Evolutionary conservation across 1,139 yeast genomes (phyloP).

Genomic region (Hanseniaspora sp.): DNA sequence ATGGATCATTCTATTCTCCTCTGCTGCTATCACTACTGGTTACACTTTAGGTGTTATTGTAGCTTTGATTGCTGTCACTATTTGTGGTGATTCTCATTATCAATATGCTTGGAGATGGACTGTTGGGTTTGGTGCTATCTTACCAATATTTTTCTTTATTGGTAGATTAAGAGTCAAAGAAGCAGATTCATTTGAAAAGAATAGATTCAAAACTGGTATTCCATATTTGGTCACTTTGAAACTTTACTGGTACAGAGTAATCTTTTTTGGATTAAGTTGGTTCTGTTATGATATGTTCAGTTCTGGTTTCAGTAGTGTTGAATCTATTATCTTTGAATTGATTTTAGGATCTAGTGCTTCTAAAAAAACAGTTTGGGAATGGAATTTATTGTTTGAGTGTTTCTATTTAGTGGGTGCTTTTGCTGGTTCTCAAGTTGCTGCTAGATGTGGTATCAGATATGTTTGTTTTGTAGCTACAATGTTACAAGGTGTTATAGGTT

Average conservation of each 20-base stretch:
- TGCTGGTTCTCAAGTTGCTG: conserved; percentile 72
- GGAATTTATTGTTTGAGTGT: conserved; percentile 80
- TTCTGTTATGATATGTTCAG: conserved; percentile 79
- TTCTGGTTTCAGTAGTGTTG: conserved; percentile 78
- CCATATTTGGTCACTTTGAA: conserved; percentile 63
- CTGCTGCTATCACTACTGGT: conserved; percentile 77
- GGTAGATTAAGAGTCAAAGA: conserved; percentile 66
- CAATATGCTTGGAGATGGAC: conserved; percentile 84
- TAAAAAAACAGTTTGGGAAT: conserved; percentile 69
- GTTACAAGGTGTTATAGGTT: conserved; percentile 68
- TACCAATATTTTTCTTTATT: conserved; percentile 66
- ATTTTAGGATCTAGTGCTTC: conserved; percentile 45
- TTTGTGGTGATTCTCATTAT: conserved; percentile 57
- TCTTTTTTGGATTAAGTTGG: conserved; percentile 75
- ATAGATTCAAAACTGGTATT: conserved; percentile 51
- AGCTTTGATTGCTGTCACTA: conserved; percentile 77
- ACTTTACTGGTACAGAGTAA: conserved; percentile 71
- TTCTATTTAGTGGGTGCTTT: conserved; percentile 86
- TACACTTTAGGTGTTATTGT: conserved; percentile 76
- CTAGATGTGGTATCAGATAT: conserved; percentile 77
- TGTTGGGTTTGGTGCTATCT: conserved; percentile 81
- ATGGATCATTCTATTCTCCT: conserved; percentile 81
- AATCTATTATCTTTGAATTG: conserved; percentile 52
- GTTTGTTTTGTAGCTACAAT: conserved; percentile 53
- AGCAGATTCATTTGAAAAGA: conserved; percentile 55